Conservation (phyloP, 2,329 filamentous ascomycete genomes). For the Pyrenochaeta sp. region DNA sequence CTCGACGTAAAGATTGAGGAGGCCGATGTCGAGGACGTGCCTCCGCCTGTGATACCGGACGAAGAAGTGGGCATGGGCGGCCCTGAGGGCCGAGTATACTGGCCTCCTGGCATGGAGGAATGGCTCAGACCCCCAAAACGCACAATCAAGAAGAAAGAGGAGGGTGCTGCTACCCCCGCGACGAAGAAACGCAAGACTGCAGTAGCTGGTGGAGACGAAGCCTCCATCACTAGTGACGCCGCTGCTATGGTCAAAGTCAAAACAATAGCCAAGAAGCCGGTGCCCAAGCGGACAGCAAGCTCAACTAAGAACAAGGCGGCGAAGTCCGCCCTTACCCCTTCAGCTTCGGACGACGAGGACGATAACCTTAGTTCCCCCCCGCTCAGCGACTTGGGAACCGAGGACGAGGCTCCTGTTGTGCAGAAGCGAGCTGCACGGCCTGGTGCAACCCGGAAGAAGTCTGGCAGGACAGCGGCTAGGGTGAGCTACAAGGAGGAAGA, state of each 20-base stretch:
- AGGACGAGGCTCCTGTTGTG: constrained; percentile 29
- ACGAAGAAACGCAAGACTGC: constrained; percentile 44
- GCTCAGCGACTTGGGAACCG: constrained; percentile 52
- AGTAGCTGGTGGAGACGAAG: constrained; percentile 25
- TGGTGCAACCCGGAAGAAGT: constrained; percentile 35
- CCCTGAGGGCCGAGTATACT: constrained; percentile 81
- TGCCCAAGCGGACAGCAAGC: constrained; percentile 34
- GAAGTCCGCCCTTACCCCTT: constrained; percentile 55
- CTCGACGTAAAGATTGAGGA: constrained; percentile 55
- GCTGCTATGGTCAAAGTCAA: constrained; percentile 45
- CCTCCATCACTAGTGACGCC: constrained; percentile 32
- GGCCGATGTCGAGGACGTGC: constrained; percentile 31
- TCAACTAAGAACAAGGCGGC: constrained; percentile 49
- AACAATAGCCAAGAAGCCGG: constrained; percentile 50
- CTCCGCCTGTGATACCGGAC: constrained; percentile 60
- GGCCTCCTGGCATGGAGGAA: constrained; percentile 88
- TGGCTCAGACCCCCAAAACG: constrained; percentile 86
- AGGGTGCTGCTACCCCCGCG: constrained; percentile 36
- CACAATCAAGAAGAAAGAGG: constrained; percentile 65
- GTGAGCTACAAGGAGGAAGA: constrained; percentile 50
- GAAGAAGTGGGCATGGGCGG: constrained; percentile 89
- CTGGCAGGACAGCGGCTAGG: constrained; percentile 32
- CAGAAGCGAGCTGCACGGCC: constrained; percentile 35
- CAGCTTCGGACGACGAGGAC: constrained; percentile 47
- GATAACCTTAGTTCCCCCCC: constrained; percentile 46